Conservation (phyloP, 345 rosid genomes). For the thale cress (Arabidopsis thaliana) region DNA sequence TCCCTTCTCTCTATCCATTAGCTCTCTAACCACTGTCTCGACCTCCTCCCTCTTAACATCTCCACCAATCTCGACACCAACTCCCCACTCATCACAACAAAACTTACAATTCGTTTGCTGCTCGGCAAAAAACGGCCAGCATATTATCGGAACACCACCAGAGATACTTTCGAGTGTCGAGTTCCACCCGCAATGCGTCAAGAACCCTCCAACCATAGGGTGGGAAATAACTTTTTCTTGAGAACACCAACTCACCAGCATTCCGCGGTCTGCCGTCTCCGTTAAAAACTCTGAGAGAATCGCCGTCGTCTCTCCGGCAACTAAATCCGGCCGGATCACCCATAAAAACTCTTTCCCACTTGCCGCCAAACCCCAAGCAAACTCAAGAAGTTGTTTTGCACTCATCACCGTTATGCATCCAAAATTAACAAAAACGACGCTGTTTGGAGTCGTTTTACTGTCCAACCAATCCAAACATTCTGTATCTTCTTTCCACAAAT, state of each 20-base stretch:
- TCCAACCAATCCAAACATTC: conserved; percentile 45
- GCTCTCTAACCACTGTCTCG: conserved; percentile 56
- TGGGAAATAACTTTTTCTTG: conserved; percentile 61
- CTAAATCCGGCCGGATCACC: conserved; percentile 65
- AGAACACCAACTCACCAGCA: conserved; percentile 61
- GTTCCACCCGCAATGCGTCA: conserved; percentile 73
- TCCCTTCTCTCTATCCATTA: conserved; percentile 60
- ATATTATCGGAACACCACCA: conserved; percentile 57
- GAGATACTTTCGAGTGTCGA: conserved; percentile 58
- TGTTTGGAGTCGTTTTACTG: conserved; percentile 34
- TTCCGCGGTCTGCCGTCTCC: conserved; percentile 50
- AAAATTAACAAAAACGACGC: conserved; percentile 38
- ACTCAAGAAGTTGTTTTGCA: conserved; percentile 38
- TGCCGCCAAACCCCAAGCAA: conserved; percentile 67
- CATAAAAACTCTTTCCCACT: conserved; percentile 59
- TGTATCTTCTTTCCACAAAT: conserved; percentile 45
- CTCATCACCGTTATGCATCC: conserved; percentile 45
- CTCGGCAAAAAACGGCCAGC: conserved; percentile 73
- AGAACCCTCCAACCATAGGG: conserved; percentile 56
- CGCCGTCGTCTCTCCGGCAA: conserved; percentile 47
- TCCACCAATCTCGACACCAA: conserved; percentile 61
- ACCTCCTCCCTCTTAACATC: conserved; percentile 59
- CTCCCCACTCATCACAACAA: conserved; percentile 56
- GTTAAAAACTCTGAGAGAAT: conserved; percentile 49
- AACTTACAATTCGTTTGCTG: conserved; percentile 67